A percentile compares a stretch with the other conserved stretches of the same genome.
phyloP scores from a whole-genome alignment of 192 early-diverging fungal genomes.

The Entomortierella parvispora region DNA sequence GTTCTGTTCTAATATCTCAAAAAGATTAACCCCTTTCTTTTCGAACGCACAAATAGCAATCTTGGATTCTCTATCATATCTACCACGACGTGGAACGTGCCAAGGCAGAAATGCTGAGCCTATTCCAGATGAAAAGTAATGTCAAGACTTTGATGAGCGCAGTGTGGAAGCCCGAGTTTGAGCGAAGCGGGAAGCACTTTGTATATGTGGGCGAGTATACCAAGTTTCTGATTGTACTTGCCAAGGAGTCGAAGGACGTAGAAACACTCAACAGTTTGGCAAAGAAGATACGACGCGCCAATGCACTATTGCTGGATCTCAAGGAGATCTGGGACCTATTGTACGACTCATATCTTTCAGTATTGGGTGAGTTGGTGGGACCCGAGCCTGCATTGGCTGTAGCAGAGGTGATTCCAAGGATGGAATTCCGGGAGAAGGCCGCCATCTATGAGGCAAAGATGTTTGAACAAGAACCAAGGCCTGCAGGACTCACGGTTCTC shows the following conservation, averaged over 20 bases:
- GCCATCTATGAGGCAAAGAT: constrained; percentile 41
- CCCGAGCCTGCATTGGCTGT: constrained; percentile 25
- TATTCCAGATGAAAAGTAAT: constrained; percentile 68
- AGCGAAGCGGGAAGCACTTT: constrained; percentile 81
- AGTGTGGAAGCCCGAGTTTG: constrained; percentile 84
- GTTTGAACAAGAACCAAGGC: constrained; percentile 35
- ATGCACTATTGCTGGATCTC: constrained; percentile 61
- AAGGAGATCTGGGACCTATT: constrained; percentile 62
- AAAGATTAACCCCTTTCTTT: not conserved
- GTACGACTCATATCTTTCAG: constrained; percentile 56
- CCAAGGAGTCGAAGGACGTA: constrained; percentile 66
- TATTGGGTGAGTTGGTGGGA: constrained; percentile 40
- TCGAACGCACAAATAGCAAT: constrained; percentile 55
- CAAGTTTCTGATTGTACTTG: constrained; percentile 66
- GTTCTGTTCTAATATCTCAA: too few relatives aligned
- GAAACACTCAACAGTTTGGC: constrained; percentile 65
- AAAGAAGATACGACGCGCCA: constrained; percentile 63
- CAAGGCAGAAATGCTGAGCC: constrained; percentile 63
- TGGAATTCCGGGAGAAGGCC: constrained; percentile 45
- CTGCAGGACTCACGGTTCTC: constrained; percentile 19
- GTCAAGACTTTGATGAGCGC: constrained; percentile 67
- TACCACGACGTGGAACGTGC: constrained; percentile 66
- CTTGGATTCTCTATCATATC: constrained; percentile 71
- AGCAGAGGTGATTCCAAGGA: constrained; percentile 45
- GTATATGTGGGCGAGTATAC: constrained; percentile 78